These are phyloP conservation scores for Aspergillus amoenus DNA, from an alignment of 2,329 filamentous ascomycete genomes.

Conservation along the genomic window DNA sequence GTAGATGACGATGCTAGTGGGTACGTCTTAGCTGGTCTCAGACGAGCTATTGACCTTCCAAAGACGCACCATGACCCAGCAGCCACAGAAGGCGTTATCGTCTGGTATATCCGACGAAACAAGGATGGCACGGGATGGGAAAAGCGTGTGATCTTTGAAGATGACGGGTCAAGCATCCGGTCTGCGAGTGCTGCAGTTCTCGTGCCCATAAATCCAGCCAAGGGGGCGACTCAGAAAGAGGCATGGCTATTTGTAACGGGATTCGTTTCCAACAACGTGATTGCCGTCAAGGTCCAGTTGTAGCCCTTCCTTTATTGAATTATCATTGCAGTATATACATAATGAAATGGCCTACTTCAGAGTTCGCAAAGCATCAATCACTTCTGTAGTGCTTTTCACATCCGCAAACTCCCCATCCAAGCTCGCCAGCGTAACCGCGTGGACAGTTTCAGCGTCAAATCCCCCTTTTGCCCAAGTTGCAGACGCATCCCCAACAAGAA, in stretches of 20 bases:
- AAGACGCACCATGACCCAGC: conserved; percentile 30
- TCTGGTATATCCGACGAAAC: conserved; percentile 46
- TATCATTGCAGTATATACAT: background rate
- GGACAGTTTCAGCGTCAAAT: conserved; percentile 48
- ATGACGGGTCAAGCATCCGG: conserved; percentile 54
- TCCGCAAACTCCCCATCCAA: conserved; percentile 49
- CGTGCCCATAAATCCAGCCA: conserved; percentile 51
- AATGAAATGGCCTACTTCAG: background rate
- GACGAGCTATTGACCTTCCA: conserved; percentile 41
- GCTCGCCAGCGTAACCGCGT: conserved; percentile 46
- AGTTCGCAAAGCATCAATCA: conserved; percentile 29
- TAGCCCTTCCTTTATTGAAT: conserved; percentile 9
- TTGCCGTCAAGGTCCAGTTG: conserved; percentile 57
- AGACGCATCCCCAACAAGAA: conserved; percentile 49
- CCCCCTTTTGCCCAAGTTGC: conserved; percentile 46
- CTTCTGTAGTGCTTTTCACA: conserved; percentile 38
- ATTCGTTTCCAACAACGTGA: conserved; percentile 49
- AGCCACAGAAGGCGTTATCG: conserved; percentile 46
- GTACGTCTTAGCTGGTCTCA: conserved; percentile 52
- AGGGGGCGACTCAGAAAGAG: conserved; percentile 43
- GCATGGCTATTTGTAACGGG: conserved; percentile 62
- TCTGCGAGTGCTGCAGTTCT: conserved; percentile 54
- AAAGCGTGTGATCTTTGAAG: conserved; percentile 55
- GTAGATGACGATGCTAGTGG: conserved; percentile 51
- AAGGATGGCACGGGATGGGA: conserved; percentile 36